Evolutionary conservation across 2,329 filamentous ascomycete genomes (phyloP).

Genomic region (Venturiaceae sp.): DNA sequence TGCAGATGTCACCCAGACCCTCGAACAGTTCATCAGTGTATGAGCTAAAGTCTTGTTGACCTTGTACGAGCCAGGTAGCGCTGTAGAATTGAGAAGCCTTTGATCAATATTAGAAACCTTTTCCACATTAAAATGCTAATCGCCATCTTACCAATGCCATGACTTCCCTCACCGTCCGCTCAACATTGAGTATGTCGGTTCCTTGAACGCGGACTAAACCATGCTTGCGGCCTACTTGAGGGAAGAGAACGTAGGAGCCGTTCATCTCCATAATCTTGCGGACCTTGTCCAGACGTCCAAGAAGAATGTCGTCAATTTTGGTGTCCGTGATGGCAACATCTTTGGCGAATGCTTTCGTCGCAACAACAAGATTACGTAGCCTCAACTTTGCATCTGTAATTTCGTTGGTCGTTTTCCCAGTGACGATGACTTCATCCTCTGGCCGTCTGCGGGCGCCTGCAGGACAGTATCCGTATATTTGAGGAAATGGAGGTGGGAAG

Average conservation of each 20-base stretch:
- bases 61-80: constrained; percentile 64
- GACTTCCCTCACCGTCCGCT: constrained; percentile 88
- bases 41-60: constrained; percentile 4
- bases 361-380: constrained; percentile 73
- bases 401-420: constrained; percentile 73
- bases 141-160: constrained; percentile 69
- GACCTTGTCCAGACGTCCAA: constrained; percentile 88
- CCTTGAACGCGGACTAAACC: constrained; percentile 85
- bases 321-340: constrained; percentile 81
- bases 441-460: constrained; percentile 71
- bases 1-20: constrained; percentile 94
- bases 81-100: constrained; percentile 96
- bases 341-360: constrained; percentile 71
- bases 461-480: constrained; percentile 83
- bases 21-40: constrained; percentile 55
- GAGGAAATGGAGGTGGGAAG: constrained; percentile 89
- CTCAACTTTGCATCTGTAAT: constrained; percentile 87
- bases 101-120: constrained; percentile 14
- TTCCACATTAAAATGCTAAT: constrained; percentile 9
- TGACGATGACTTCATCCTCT: constrained; percentile 89
- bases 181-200: constrained; percentile 84
- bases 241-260: constrained; percentile 89
- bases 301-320: constrained; percentile 90
- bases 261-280: constrained; percentile 97
- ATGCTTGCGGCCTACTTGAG: constrained; percentile 74